Percentiles rank a stretch among this genome's conserved stretches.
phyloP scores from a whole-genome alignment of 2,329 filamentous ascomycete genomes.

The Coccinonectria pachysandricola region DNA sequence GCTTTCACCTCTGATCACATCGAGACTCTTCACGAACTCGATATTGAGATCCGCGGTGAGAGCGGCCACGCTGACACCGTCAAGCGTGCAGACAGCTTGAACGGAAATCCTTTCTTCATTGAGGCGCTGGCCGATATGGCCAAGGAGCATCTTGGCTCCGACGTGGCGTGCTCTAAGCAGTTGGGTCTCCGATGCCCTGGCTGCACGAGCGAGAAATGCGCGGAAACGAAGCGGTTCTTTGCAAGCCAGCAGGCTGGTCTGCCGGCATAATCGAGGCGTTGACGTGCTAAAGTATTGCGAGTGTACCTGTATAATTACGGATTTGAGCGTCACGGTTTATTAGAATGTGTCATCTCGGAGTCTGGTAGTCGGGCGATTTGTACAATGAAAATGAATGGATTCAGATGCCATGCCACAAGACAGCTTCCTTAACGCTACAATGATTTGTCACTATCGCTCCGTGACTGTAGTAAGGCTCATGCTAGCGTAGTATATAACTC shows the following conservation, averaged over 20 bases:
- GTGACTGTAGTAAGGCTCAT: too few relatives aligned
- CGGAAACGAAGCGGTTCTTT: slow-evolving; percentile 65
- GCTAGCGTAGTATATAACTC: too few relatives aligned
- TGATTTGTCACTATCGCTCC: too few relatives aligned
- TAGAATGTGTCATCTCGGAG: too few relatives aligned
- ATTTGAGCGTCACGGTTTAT: slow-evolving; percentile 3
- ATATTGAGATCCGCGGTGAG: slow-evolving; percentile 90
- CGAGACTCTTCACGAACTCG: slow-evolving; percentile 89
- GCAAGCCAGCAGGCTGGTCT: slow-evolving; percentile 29
- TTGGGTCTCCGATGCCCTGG: slow-evolving; percentile 88
- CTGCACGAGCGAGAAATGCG: slow-evolving; percentile 81
- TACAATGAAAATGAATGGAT: too few relatives aligned
- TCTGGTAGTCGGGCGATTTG: too few relatives aligned
- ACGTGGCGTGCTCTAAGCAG: slow-evolving; percentile 61
- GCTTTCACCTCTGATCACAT: slow-evolving; percentile 99
- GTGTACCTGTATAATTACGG: slow-evolving; percentile 1
- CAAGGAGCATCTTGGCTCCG: slow-evolving; percentile 63
- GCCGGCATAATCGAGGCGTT: slow-evolving; percentile 4
- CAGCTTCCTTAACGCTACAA: too few relatives aligned
- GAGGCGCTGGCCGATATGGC: slow-evolving; percentile 80
- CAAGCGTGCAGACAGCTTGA: slow-evolving; percentile 84
- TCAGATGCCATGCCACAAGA: too few relatives aligned
- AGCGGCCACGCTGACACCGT: slow-evolving; percentile 67
- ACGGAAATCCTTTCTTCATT: slow-evolving; percentile 86
- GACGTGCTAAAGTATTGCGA: background rate